Evolutionary conservation across 2,329 filamentous ascomycete genomes (phyloP).

Genomic region (Cytospora leucostoma): DNA sequence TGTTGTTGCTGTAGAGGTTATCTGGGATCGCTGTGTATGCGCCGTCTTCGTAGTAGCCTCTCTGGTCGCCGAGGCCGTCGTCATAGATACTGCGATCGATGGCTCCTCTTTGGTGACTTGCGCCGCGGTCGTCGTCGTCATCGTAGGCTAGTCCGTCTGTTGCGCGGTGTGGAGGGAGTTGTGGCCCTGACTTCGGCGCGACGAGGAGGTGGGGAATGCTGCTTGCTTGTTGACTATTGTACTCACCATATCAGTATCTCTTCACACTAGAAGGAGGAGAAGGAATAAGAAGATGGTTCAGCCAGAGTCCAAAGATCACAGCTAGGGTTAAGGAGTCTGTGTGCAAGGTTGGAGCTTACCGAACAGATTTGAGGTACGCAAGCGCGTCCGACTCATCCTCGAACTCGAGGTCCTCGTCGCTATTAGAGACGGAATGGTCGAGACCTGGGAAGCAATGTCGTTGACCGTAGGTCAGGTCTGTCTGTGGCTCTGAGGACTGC

Average conservation of each 20-base stretch:
- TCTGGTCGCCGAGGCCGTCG: slow-evolving; percentile 51
- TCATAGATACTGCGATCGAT: slow-evolving; percentile 50
- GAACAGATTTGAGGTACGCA: slow-evolving; percentile 70
- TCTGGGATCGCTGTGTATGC: slow-evolving; percentile 69
- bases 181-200: slow-evolving; percentile 58
- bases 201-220: slow-evolving; percentile 71
- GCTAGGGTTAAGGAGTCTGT: slow-evolving; percentile 10
- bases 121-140: slow-evolving; percentile 34
- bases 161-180: slow-evolving; percentile 46
- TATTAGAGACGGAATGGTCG: slow-evolving; percentile 48
- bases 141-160: slow-evolving; percentile 35
- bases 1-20: slow-evolving; percentile 32
- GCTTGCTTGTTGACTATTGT: slow-evolving; percentile 70
- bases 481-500: slow-evolving; percentile 47
- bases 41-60: slow-evolving; percentile 74
- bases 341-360: slow-evolving; percentile 51
- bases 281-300: slow-evolving; percentile 16
- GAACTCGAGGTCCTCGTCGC: slow-evolving; percentile 63
- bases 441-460: slow-evolving; percentile 70
- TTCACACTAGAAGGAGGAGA: slow-evolving; percentile 11
- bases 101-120: slow-evolving; percentile 31
- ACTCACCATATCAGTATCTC: slow-evolving; percentile 54
- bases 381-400: slow-evolving; percentile 69
- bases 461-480: slow-evolving; percentile 70
- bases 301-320: slow-evolving; percentile 25